phyloP scores from a whole-genome alignment of 2,329 filamentous ascomycete genomes.

The Colletotrichum trifolii region DNA sequence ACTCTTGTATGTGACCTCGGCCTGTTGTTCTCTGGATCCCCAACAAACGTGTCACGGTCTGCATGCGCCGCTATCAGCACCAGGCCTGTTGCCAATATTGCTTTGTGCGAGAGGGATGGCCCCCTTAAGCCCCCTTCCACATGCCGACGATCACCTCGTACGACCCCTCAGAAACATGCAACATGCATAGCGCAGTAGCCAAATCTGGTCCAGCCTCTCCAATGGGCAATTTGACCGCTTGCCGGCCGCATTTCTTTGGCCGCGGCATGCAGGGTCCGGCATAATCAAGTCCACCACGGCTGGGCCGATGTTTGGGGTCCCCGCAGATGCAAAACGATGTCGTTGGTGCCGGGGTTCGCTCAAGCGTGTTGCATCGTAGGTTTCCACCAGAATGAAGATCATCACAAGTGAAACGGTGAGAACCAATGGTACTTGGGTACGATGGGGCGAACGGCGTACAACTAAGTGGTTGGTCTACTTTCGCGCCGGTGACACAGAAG shows the following conservation, averaged over 20 bases:
- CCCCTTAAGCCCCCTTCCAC: background rate
- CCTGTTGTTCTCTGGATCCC: background rate
- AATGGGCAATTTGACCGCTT: constrained; percentile 1
- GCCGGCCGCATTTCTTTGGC: background rate
- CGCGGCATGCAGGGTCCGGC: constrained; percentile 8
- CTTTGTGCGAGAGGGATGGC: too few relatives aligned
- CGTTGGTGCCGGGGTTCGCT: constrained; percentile 13
- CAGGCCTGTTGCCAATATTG: background rate
- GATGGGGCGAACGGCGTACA: too few relatives aligned
- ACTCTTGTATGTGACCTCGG: constrained; percentile 22
- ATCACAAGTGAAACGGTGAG: background rate
- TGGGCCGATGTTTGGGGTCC: constrained; percentile 1
- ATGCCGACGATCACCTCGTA: background rate
- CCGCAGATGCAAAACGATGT: constrained; percentile 5
- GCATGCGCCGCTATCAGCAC: background rate
- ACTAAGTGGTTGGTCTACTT: too few relatives aligned
- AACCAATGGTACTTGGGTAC: background rate
- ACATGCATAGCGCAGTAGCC: background rate
- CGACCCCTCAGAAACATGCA: background rate
- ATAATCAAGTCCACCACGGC: background rate
- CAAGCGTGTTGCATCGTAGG: background rate
- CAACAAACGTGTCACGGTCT: background rate
- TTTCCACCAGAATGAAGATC: constrained; percentile 12
- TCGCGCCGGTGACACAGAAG: too few relatives aligned
- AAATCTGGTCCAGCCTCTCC: background rate